Base-by-base conservation (phyloP, 1,139 yeast species). In the Hyphopichia buzzinii region DNA sequence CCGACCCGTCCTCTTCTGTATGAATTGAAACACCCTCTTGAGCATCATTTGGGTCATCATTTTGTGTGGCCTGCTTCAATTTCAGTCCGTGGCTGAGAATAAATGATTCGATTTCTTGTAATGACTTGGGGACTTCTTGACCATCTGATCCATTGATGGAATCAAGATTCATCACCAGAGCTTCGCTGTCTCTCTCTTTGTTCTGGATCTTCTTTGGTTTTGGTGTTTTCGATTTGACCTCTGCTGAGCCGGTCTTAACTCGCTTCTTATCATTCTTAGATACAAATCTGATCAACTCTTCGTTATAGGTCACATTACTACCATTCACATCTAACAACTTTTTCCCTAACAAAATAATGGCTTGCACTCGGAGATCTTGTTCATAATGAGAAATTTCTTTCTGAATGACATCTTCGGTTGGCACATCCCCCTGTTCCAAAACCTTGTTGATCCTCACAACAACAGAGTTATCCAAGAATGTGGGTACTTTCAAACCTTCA, bases 391-490 rank as follows among this genome's bases (percentile, higher is more conserved):
- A 36, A 23, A 57, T 44, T 27, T 50, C 54, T 10, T 17, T 23
- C 11, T 15, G 13, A 2, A 33, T 33, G 8, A 33, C 14, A 11
- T 4, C 24, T 3, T 17, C 15, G 14, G 21, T 12, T 4, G 30
- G 8, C 11, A 11, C 17, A 1, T 24, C 14, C 2, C 25, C 34
- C n/a, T 27, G n/a, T n/a, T 30, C 33, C 4, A 40, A 23, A 19
- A 42, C 35, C 19, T 33, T 32, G n/a, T 35, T 11, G 2, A 45
- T 36, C 4, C 21, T 33, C 4, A 23, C 25, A 12, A 31, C 31
- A 3, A 39, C 43, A 4, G 39, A 33, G 31, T 57, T 54, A 25
- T 53, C 60, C 36, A 64, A 52, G 35, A 64, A 67, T 4, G 52
- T 37, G 1, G 72, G 71, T 17, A 60, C 42, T n/a, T n/a, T n/a